Evolutionary conservation across 1,284 basidiomycete species (phyloP), one percentile per base, ranked within the genome.

Genomic region (Sporisorium exsertum): DNA sequence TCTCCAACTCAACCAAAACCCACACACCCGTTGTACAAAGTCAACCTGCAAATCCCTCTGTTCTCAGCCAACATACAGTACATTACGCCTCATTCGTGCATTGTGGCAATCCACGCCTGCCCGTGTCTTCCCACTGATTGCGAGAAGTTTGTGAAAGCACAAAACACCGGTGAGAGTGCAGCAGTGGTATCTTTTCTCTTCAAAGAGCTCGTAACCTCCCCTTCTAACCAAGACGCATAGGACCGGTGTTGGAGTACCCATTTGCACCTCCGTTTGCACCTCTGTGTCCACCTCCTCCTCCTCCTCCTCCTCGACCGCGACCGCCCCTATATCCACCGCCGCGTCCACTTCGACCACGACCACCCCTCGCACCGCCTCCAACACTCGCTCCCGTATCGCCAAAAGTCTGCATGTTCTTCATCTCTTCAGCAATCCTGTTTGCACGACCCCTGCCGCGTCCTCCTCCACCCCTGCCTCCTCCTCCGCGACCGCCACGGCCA

Each of bases 371-470:
- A 22, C 46, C 42, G 5, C 58, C 50, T 12, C 62, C 58, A 1
- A 46, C 24, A 10, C 37, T 42, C 0, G 70, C 64, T 5, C 78
- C 80, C 13, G 68, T 69, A 55, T 85, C 82, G 32, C 83, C 83
- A 58, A 85, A 85, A 13, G 83, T 85, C 50, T 80, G 77, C 62
- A 82, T 63, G 57, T 84, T 85, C 62, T 77, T 80, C 45, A 71
- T 68, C 26, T 82, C 81, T 54, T 85, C 83, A 1, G 81, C 83
- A 1, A 79, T 72, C 26, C 81, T 59, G 18, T 74, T 74, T 26
- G 77, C 76, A 7, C 78, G 60, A 6, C 68, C 81, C 13, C 77
- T 52, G 0, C 72, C 78, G 5, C 78, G 47, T 13, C 71, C 80
- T 4, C 78, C 65, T 16, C 66, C 71, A 9, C 78, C 73, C 8